Percentiles rank a stretch among this genome's conserved stretches.
These are phyloP conservation scores for Rhexocercosporidium sp. DNA, from an alignment of 2,329 filamentous ascomycete genomes.

Conservation along the genomic window DNA sequence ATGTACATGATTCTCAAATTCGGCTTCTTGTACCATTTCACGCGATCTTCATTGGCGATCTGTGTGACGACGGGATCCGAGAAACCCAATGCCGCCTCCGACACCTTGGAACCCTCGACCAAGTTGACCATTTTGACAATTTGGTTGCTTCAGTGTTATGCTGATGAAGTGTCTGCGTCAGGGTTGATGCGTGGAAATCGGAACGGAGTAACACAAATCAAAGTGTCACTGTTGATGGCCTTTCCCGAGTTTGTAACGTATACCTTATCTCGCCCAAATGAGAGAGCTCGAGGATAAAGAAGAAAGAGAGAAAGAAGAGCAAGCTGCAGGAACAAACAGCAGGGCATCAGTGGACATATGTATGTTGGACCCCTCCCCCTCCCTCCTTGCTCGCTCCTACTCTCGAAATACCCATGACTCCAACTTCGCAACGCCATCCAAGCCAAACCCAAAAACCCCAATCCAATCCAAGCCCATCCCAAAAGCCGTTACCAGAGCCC, in stretches of 20 bases:
- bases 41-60: constrained; percentile 39
- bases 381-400: neutral
- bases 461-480: neutral
- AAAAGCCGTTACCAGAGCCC: neutral
- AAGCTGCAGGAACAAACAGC: neutral
- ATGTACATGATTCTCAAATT: constrained; percentile 48
- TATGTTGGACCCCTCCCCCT: neutral
- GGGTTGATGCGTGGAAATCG: neutral
- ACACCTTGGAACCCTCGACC: constrained; percentile 3
- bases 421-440: neutral
- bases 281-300: neutral
- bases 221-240: neutral
- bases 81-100: constrained; percentile 12
- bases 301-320: neutral
- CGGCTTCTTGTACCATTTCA: constrained; percentile 47
- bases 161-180: neutral
- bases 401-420: neutral
- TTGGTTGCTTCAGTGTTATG: too few species aligned
- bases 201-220: neutral
- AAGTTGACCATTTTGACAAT: neutral
- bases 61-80: constrained; percentile 46
- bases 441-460: neutral
- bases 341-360: constrained; percentile 9
- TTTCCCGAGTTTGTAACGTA: neutral
- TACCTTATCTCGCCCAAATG: neutral